Conservation (phyloP, 768 basidiomycete species). For the Termitomyces sp. region DNA sequence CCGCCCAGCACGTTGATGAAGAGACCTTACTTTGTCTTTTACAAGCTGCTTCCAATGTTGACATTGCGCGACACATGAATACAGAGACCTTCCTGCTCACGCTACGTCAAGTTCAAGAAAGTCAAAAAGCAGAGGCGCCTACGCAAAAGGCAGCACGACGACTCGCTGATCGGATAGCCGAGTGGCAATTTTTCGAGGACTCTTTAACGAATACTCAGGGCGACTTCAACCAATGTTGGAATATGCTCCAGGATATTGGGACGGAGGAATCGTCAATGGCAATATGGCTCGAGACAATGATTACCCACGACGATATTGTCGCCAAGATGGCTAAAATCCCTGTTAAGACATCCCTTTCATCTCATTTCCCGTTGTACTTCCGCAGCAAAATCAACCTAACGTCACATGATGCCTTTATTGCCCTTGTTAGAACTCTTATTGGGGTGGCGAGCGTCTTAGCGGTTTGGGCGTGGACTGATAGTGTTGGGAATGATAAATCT, state of each 20-base stretch:
- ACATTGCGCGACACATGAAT: conserved; percentile 56
- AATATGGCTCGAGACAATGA: conserved; percentile 70
- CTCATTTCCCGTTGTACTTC: conserved; percentile 39
- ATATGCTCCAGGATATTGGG: conserved; percentile 58
- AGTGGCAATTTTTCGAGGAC: conserved; percentile 63
- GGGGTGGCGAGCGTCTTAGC: conserved; percentile 67
- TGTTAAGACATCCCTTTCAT: conserved; percentile 27
- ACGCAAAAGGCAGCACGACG: conserved; percentile 44
- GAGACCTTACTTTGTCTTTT: conserved; percentile 53
- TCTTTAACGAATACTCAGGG: conserved; percentile 52
- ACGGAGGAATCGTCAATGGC: conserved; percentile 67
- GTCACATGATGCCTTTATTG: conserved; percentile 57
- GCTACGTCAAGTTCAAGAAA: conserved; percentile 35
- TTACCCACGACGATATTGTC: conserved; percentile 51
- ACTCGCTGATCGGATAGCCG: conserved; percentile 46
- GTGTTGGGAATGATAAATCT: conserved; percentile 60
- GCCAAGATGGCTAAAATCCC: conserved; percentile 42
- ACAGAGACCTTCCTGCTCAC: conserved; percentile 38
- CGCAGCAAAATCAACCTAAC: conserved; percentile 23
- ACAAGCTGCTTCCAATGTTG: conserved; percentile 62
- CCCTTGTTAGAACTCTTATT: conserved; percentile 62
- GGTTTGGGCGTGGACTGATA: conserved; percentile 80
- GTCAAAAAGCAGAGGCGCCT: conserved; percentile 34
- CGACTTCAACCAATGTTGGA: conserved; percentile 46
- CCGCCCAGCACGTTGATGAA: conserved; percentile 49